Evolutionary conservation across 305 asterid species (phyloP).

Genomic region (Ajuga reptans): DNA sequence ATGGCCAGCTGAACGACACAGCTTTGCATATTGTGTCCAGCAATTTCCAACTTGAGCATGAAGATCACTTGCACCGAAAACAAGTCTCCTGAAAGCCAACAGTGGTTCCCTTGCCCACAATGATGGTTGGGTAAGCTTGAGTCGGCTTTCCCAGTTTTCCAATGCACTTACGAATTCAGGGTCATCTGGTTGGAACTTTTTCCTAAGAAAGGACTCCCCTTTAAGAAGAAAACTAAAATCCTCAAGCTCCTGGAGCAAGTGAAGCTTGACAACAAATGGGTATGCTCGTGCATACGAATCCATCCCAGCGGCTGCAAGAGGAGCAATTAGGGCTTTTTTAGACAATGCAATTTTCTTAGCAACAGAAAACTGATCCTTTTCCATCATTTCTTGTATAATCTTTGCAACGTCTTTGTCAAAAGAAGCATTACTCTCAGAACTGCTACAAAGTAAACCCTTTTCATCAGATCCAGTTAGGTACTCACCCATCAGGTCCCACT

Average conservation of each 20-base stretch:
- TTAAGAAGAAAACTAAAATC: constrained; percentile 74
- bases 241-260: constrained; percentile 89
- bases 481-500: constrained; percentile 98
- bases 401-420: constrained; percentile 94
- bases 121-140: constrained; percentile 88
- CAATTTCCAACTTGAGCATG: constrained; percentile 71
- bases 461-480: constrained; percentile 77
- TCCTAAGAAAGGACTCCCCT: constrained; percentile 72
- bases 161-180: constrained; percentile 53
- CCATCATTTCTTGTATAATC: constrained; percentile 90
- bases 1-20: constrained; percentile 96
- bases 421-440: constrained; percentile 87
- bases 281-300: constrained; percentile 97
- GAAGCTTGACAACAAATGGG: constrained; percentile 94
- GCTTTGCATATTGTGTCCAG: constrained; percentile 95
- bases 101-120: constrained; percentile 99
- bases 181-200: constrained; percentile 46
- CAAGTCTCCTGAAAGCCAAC: constrained; percentile 86
- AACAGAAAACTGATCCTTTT: constrained; percentile 61
- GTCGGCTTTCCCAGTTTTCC: constrained; percentile 86
- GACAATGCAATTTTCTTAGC: constrained; percentile 76
- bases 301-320: constrained; percentile 99
- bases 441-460: constrained; percentile 81
- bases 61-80: constrained; percentile 74
- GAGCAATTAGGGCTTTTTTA: constrained; percentile 93